These are phyloP conservation scores for Pyrus bretschneideri DNA, from an alignment of 306 rosid species.

Conservation along the genomic window DNA sequence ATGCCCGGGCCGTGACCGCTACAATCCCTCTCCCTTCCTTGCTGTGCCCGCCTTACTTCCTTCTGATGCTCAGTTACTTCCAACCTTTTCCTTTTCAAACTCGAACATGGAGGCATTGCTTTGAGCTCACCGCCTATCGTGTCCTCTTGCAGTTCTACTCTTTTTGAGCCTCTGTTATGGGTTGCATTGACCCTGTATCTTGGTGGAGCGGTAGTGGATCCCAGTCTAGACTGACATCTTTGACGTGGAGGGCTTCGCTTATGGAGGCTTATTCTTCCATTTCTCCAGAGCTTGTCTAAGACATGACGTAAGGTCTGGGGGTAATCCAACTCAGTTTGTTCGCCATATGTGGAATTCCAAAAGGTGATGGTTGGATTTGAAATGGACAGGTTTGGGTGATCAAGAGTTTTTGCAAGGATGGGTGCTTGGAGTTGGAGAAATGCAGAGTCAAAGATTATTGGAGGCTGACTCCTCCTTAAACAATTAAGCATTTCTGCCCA, in stretches of 20 bases:
- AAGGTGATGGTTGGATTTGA: constrained; percentile 58
- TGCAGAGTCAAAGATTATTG: constrained; percentile 51
- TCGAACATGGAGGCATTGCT: constrained; percentile 12
- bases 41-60: constrained; percentile 76
- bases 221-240: constrained; percentile 32
- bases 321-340: constrained; percentile 47
- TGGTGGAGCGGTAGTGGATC: constrained; percentile 19
- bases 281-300: constrained; percentile 63
- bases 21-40: constrained; percentile 55
- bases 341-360: constrained; percentile 72
- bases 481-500: constrained; percentile 57
- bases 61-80: constrained; percentile 74
- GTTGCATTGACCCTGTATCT: constrained; percentile 43
- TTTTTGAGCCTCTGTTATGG: constrained; percentile 50
- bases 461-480: constrained; percentile 51
- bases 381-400: constrained; percentile 56
- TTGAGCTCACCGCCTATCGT: constrained; percentile 9
- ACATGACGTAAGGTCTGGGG: constrained; percentile 56
- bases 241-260: constrained; percentile 46
- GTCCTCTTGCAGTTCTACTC: constrained; percentile 41
- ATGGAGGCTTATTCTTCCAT: constrained; percentile 55
- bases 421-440: constrained; percentile 55
- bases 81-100: constrained; percentile 44
- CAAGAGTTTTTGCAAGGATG: constrained; percentile 66
- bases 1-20: constrained; percentile 74